Conservation (phyloP, 2,329 filamentous ascomycete species). For the Hypoxylon sp. region DNA sequence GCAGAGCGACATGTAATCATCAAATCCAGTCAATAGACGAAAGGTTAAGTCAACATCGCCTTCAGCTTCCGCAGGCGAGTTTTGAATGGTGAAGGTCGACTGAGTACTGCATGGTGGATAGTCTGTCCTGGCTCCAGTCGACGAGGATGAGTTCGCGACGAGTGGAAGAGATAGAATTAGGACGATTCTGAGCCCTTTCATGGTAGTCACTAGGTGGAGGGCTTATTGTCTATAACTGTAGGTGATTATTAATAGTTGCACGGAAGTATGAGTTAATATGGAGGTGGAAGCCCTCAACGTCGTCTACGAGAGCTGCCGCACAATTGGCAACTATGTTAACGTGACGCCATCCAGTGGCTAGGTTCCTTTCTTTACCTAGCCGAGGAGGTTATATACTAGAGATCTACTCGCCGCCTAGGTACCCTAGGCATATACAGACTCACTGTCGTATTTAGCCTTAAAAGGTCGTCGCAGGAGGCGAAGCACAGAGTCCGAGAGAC, state of each 20-base stretch:
- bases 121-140: not conserved
- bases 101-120: constrained; percentile 11
- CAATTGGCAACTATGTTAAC: not conserved
- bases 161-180: not conserved
- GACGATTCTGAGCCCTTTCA: not conserved
- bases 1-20: constrained; percentile 21
- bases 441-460: constrained; percentile 22
- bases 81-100: constrained; percentile 20
- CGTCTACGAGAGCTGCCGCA: not conserved
- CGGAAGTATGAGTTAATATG: not conserved
- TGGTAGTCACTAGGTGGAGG: not conserved
- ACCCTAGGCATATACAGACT: too few relatives aligned
- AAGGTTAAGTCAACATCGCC: constrained; percentile 12
- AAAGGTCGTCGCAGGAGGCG: not conserved
- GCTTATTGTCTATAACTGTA: too few relatives aligned
- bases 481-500: not conserved
- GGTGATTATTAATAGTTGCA: not conserved
- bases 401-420: too few relatives aligned
- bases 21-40: constrained; percentile 8
- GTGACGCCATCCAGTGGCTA: not conserved
- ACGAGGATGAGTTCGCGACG: too few relatives aligned
- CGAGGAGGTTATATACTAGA: not conserved
- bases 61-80: not conserved
- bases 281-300: not conserved
- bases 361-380: not conserved